Evolutionary conservation across 2,329 filamentous ascomycete species (phyloP).

Genomic region (Colletotrichum chlorophyti): DNA sequence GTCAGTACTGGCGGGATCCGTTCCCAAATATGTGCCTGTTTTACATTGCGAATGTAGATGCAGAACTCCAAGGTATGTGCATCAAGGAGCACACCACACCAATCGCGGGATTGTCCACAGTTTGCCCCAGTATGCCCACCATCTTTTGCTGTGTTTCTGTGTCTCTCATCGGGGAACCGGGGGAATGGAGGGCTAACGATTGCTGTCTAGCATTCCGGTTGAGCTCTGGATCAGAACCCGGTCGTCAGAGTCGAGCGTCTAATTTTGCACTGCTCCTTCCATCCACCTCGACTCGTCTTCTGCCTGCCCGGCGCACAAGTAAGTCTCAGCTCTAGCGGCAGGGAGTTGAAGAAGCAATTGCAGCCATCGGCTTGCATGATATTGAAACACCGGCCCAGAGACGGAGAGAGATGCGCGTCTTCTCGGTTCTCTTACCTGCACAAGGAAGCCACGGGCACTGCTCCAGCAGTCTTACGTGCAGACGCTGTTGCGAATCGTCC

Average conservation of each 20-base stretch:
- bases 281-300: no score
- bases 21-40: no score
- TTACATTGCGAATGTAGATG: no score
- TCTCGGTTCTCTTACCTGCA: constrained; percentile 8
- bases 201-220: neutral
- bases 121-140: no score
- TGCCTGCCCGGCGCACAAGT: neutral
- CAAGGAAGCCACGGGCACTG: constrained; percentile 2
- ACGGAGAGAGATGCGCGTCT: neutral
- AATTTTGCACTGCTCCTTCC: no score
- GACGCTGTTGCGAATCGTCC: neutral
- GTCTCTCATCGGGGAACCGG: neutral
- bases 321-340: neutral
- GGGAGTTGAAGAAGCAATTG: neutral
- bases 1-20: no score
- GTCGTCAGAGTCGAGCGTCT: neutral
- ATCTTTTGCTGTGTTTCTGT: no score
- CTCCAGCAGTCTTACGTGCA: neutral
- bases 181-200: neutral
- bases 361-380: neutral
- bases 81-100: no score
- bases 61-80: no score
- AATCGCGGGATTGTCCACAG: no score
- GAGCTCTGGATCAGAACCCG: neutral
- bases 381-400: constrained; percentile 15